Evolutionary conservation across 2,329 filamentous ascomycete genomes (phyloP).

Genomic region (Cadophora sp.): DNA sequence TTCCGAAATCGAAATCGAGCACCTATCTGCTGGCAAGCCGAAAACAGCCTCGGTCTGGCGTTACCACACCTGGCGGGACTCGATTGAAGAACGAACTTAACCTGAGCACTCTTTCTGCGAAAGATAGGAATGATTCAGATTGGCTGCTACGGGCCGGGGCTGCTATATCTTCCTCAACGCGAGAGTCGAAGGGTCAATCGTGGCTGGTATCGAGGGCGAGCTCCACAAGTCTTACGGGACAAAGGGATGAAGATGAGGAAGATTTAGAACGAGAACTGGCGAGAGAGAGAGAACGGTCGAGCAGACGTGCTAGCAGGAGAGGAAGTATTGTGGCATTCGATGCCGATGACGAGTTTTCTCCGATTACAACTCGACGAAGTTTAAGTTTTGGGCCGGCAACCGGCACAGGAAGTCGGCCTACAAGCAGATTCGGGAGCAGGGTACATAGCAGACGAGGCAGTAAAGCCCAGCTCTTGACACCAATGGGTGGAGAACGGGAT

Average conservation of each 20-base stretch:
- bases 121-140: slow-evolving; percentile 60
- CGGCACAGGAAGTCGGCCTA: slow-evolving; percentile 52
- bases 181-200: slow-evolving; percentile 72
- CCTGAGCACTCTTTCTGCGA: slow-evolving; percentile 38
- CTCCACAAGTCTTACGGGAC: slow-evolving; percentile 64
- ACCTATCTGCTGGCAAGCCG: slow-evolving; percentile 54
- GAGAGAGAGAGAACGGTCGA: slow-evolving; percentile 56
- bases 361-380: slow-evolving; percentile 40
- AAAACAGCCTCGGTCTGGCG: slow-evolving; percentile 39
- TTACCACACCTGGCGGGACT: slow-evolving; percentile 36
- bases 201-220: slow-evolving; percentile 72
- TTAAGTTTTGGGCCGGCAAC: slow-evolving; percentile 46
- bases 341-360: slow-evolving; percentile 48
- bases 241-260: slow-evolving; percentile 59
- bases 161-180: slow-evolving; percentile 64
- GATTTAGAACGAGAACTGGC: slow-evolving; percentile 58
- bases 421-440: slow-evolving; percentile 56
- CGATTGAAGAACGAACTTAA: slow-evolving; percentile 33
- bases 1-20: slow-evolving; percentile 69
- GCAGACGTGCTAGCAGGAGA: slow-evolving; percentile 43
- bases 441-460: slow-evolving; percentile 43
- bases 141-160: slow-evolving; percentile 71
- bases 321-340: slow-evolving; percentile 40
- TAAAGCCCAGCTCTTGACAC: slow-evolving; percentile 44
- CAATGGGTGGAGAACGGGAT: slow-evolving; percentile 53